Percentiles rank a stretch among this genome's conserved stretches.
These are phyloP conservation scores for Euphorbia corollata DNA, from an alignment of 441 rosid genomes.

Conservation along the genomic window DNA sequence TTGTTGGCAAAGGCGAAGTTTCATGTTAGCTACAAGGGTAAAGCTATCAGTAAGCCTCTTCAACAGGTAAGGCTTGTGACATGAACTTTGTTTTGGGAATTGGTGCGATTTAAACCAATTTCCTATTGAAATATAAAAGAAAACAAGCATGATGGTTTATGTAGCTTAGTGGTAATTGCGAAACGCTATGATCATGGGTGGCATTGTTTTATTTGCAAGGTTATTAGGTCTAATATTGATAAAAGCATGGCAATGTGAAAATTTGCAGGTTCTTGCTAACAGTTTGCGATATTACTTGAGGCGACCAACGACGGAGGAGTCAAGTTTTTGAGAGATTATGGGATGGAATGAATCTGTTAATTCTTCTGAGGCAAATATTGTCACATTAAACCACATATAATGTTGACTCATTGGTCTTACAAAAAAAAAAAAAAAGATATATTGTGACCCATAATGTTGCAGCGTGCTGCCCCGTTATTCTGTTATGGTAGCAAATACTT, in stretches of 20 bases:
- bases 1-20: slow-evolving; percentile 92
- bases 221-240: background rate
- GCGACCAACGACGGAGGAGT: slow-evolving; percentile 83
- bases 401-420: background rate
- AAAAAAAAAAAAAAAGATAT: slow-evolving; percentile 1
- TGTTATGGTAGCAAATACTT: background rate
- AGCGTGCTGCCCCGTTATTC: background rate
- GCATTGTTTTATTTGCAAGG: background rate
- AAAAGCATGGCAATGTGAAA: background rate
- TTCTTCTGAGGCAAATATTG: background rate
- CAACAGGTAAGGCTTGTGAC: slow-evolving; percentile 50
- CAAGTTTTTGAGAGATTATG: slow-evolving; percentile 57
- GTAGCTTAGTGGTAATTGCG: too few species aligned
- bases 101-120: background rate
- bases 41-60: slow-evolving; percentile 80
- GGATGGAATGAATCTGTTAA: background rate
- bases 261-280: slow-evolving; percentile 70
- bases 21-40: slow-evolving; percentile 81
- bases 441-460: background rate
- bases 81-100: background rate
- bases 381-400: background rate
- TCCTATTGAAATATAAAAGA: background rate
- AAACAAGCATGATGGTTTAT: background rate
- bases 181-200: too few species aligned
- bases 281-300: slow-evolving; percentile 88